phyloP scores from a whole-genome alignment of 2,329 filamentous ascomycete species.

The Fusarium tanahbumbuense region DNA sequence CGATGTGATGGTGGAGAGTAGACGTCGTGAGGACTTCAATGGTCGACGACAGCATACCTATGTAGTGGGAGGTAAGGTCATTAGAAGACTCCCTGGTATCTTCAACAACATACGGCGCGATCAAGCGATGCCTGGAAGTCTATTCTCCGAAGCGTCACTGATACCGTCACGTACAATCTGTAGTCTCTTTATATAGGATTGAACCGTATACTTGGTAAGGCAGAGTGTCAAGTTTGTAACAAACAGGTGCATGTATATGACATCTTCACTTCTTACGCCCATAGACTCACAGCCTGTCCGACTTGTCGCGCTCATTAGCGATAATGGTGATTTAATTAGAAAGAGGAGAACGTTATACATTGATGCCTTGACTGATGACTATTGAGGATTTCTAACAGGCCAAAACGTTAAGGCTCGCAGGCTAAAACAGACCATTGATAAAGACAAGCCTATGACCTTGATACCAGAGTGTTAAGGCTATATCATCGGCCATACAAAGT shows the following conservation, averaged over 20 bases:
- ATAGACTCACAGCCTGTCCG: neutral
- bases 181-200: neutral
- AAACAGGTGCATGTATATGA: accelerated
- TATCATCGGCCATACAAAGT: neutral
- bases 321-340: neutral
- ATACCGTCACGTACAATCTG: neutral
- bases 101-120: neutral
- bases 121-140: neutral
- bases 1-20: neutral
- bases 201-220: neutral
- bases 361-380: neutral
- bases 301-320: neutral
- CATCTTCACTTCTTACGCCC: neutral
- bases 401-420: neutral
- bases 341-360: neutral
- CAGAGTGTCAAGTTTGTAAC: neutral
- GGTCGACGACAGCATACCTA: neutral
- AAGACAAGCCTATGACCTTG: neutral
- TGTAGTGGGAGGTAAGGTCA: too few relatives aligned
- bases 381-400: neutral
- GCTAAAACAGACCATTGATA: neutral
- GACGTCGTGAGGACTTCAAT: neutral
- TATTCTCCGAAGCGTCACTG: neutral
- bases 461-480: neutral
- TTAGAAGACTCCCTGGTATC: neutral